Percentiles rank a stretch among this genome's conserved stretches.
Conservation (phyloP, 2,329 filamentous ascomycete species). For the Hymenoscyphus scutula region DNA sequence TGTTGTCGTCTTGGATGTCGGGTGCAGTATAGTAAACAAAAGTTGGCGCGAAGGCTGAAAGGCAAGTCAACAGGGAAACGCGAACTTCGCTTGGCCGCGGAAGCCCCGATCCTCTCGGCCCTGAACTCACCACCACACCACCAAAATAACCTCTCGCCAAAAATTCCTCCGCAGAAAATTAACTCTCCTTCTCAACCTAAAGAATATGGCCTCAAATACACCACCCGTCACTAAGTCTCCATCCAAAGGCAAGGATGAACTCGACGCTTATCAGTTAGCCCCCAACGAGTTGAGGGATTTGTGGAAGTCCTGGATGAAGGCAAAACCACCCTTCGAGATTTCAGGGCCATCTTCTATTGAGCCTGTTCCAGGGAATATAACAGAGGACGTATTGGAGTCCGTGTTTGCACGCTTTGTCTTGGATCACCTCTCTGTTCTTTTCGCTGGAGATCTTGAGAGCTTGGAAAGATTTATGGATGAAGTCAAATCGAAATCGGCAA, state of each 20-base stretch:
- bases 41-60: slow-evolving; percentile 11
- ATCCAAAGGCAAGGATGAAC: not conserved
- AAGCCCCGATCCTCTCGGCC: slow-evolving; percentile 4
- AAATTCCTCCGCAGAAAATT: no score
- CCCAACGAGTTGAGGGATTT: slow-evolving; percentile 65
- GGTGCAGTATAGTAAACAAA: slow-evolving; percentile 27
- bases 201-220: not conserved
- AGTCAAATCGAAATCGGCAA: not conserved
- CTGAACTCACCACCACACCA: not conserved
- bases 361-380: not conserved
- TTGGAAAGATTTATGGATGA: slow-evolving; percentile 3
- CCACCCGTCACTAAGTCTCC: not conserved
- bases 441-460: not conserved
- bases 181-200: not conserved
- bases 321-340: slow-evolving; percentile 36
- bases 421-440: slow-evolving; percentile 6
- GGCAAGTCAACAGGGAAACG: slow-evolving; percentile 11
- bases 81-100: slow-evolving; percentile 1
- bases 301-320: slow-evolving; percentile 58
- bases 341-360: not conserved
- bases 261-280: slow-evolving; percentile 74
- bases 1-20: slow-evolving; percentile 16
- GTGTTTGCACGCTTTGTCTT: slow-evolving; percentile 9
- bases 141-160: no score
- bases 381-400: not conserved